Evolutionary conservation across 345 rosid genomes (phyloP).

Genomic region (Heritiera fomes): DNA sequence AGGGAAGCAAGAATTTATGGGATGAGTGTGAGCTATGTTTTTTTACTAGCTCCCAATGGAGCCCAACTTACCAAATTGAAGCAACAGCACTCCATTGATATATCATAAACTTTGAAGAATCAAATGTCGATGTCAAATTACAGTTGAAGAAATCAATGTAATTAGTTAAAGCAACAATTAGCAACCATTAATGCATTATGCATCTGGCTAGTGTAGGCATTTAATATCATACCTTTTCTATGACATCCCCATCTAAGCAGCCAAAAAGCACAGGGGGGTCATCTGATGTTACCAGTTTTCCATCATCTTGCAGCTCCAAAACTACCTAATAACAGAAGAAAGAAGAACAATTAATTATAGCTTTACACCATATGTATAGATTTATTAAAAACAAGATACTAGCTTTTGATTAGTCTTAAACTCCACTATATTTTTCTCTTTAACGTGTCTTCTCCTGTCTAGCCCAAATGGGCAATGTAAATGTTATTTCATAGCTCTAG

Average conservation of each 20-base stretch:
- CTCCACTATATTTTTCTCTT: neutral
- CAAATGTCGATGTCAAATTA: slow-evolving; percentile 7
- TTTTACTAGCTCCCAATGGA: neutral
- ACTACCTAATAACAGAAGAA: slow-evolving; percentile 54
- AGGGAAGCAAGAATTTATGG: neutral
- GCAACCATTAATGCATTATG: neutral
- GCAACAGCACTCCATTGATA: slow-evolving; percentile 4
- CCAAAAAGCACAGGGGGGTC: slow-evolving; percentile 76
- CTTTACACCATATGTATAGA: neutral
- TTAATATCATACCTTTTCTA: slow-evolving; percentile 51
- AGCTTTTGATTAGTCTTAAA: neutral
- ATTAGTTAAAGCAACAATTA: slow-evolving; percentile 11
- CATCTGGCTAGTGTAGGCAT: neutral
- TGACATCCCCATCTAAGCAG: slow-evolving; percentile 62
- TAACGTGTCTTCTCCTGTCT: neutral
- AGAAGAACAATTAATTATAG: neutral
- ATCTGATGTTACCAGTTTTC: slow-evolving; percentile 78
- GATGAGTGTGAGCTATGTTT: neutral
- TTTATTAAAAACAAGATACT: neutral
- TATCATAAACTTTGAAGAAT: slow-evolving; percentile 6
- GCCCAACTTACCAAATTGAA: slow-evolving; percentile 4
- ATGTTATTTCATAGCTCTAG: slow-evolving; percentile 1
- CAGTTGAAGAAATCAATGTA: slow-evolving; percentile 1
- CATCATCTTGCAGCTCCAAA: slow-evolving; percentile 81
- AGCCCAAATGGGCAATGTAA: neutral